Evolutionary conservation across 176 grass and related monocot species (phyloP).

Genomic region (Carex kokanica): DNA sequence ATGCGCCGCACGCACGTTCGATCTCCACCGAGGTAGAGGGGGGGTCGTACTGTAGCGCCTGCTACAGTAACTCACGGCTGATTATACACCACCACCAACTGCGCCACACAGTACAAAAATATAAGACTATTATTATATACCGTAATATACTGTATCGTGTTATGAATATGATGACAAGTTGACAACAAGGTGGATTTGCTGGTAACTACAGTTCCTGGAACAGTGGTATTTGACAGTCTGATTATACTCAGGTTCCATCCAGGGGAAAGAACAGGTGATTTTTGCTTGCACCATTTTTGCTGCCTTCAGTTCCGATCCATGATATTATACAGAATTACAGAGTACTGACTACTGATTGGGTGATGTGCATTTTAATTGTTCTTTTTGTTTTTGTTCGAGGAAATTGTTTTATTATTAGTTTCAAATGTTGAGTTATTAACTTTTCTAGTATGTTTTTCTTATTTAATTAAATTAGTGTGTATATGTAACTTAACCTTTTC

Average conservation of each 20-base stretch:
- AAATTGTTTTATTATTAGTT: too few species aligned
- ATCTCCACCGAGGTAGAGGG: constrained; percentile 40
- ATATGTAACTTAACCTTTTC: too few species aligned
- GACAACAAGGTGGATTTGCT: neutral
- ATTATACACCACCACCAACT: neutral
- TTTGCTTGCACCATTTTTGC: too few species aligned
- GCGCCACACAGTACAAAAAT: neutral
- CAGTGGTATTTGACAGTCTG: neutral
- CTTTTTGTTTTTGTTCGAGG: neutral
- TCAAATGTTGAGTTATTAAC: too few species aligned
- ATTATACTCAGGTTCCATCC: neutral
- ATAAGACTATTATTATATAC: neutral
- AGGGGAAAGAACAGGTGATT: neutral
- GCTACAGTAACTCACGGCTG: constrained; percentile 22
- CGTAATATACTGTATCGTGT: neutral
- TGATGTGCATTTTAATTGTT: neutral
- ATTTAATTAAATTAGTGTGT: neutral
- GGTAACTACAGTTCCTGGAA: neutral
- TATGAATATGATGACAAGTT: neutral
- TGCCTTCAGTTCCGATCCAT: too few species aligned
- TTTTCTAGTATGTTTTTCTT: neutral
- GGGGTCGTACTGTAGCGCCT: neutral
- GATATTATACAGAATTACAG: too few species aligned
- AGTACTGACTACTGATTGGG: neutral
- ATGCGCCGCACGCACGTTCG: constrained; percentile 27